Evolutionary conservation across 345 rosid genomes (phyloP), one percentile per base, ranked within the genome.

Genomic region (Dimocarpus longan): DNA sequence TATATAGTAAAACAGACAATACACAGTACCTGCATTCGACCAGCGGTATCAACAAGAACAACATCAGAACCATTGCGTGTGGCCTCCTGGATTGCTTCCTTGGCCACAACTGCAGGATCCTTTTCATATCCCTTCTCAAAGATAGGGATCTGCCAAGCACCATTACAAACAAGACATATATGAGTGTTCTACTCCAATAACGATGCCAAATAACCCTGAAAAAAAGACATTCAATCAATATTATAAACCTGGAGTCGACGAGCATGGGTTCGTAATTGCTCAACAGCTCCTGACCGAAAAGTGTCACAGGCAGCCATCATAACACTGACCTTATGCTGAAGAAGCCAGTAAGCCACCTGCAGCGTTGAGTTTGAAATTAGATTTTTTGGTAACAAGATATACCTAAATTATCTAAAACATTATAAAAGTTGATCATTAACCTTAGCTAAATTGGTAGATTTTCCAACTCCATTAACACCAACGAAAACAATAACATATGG

Each of bases 301-400:
- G 99, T 96, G 84, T 96, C 99, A 75, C 98, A 96, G 48, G 99
- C 99, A 84, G 99, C 99, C 98, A 96, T 96, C 99, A 93, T 94
- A 71, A 93, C 98, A 66, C 87, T 91, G 77, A 93, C 84, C 60
- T 96, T 84, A 83, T 96, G 98, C 97, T 94, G 98, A 79, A 73
- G 86, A 85, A 96, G 99, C 99, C 99, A 96, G 84, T 93, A 94
- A 9, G 99, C 99, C 60, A 95, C 98, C 96, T 92, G 84, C 79
- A 83, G 50, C 43, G 12, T 57, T 62, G 71, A 74, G 70, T 42
- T 44, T 8, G 56, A 22, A 76, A 66, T 74, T 26, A 69, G 74
- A 69, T 59, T 4, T 32, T 37, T 26, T 18, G 62, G 67, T 71
- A 32, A 76, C 13, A 40, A 82, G 12, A 22, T 60, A 70, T 42